phyloP scores from a whole-genome alignment of 257 asterid genomes.

The Cynanchum wilfordii region DNA sequence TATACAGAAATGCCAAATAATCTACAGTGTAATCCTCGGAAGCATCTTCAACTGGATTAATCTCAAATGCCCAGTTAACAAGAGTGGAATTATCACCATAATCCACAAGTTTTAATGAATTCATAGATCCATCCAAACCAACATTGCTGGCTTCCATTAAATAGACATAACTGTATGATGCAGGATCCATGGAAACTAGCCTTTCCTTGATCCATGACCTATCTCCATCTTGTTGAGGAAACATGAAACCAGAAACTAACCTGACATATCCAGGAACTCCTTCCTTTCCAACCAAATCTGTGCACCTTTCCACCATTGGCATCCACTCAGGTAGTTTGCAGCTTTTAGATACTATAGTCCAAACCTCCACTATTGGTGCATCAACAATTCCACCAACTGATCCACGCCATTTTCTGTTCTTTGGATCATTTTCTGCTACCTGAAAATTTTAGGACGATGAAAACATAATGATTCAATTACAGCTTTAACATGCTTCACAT shows the following conservation, averaged over 20 bases:
- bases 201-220: slow-evolving; percentile 75
- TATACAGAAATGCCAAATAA: slow-evolving; percentile 55
- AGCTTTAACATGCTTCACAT: background rate
- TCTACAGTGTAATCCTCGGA: slow-evolving; percentile 47
- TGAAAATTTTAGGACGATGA: background rate
- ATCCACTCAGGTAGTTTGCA: slow-evolving; percentile 51
- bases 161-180: slow-evolving; percentile 32
- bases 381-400: slow-evolving; percentile 58
- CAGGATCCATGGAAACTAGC: slow-evolving; percentile 39
- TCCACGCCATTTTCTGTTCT: slow-evolving; percentile 47
- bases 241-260: slow-evolving; percentile 73
- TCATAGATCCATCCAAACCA: slow-evolving; percentile 59
- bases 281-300: slow-evolving; percentile 43
- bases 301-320: slow-evolving; percentile 63
- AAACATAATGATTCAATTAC: background rate
- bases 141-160: slow-evolving; percentile 62
- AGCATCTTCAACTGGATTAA: slow-evolving; percentile 45
- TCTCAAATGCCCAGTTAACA: slow-evolving; percentile 54
- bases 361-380: slow-evolving; percentile 43
- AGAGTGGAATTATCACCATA: slow-evolving; percentile 48
- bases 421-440: slow-evolving; percentile 16
- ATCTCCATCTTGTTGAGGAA: slow-evolving; percentile 56
- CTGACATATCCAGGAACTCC: slow-evolving; percentile 50
- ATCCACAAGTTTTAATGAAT: slow-evolving; percentile 39
- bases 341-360: slow-evolving; percentile 47